phyloP scores from a whole-genome alignment of 2,329 filamentous ascomycete genomes.

The Nothopassalora personata region DNA sequence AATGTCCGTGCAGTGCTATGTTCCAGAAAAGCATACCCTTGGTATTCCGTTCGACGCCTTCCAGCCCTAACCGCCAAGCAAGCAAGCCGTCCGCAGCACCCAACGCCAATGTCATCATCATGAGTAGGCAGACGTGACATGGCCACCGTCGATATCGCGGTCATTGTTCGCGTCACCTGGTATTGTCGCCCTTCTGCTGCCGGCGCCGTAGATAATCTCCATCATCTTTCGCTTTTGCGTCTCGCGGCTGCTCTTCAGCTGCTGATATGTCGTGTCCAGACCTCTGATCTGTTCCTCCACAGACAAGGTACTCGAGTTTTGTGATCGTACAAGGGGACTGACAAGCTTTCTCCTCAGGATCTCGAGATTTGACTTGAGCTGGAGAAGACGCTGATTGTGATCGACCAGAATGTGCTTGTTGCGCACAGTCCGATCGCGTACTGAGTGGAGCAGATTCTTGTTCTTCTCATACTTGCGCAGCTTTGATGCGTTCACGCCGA shows the following conservation, averaged over 20 bases:
- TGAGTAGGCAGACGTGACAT: constrained; percentile 3
- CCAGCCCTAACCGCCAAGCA: not conserved
- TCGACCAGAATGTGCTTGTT: constrained; percentile 84
- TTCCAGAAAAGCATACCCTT: not conserved
- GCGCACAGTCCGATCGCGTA: constrained; percentile 74
- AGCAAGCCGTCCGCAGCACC: not conserved
- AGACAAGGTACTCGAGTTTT: constrained; percentile 62
- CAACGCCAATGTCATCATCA: constrained; percentile 2
- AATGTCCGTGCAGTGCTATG: not conserved
- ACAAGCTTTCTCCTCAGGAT: constrained; percentile 77
- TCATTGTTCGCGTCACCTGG: constrained; percentile 9
- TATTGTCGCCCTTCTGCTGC: constrained; percentile 19
- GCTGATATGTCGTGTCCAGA: constrained; percentile 70
- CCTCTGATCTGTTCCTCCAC: constrained; percentile 83
- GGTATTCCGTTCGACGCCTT: not conserved
- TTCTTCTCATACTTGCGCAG: constrained; percentile 93
- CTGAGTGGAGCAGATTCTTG: constrained; percentile 67
- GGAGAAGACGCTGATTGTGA: constrained; percentile 77
- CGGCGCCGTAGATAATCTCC: constrained; percentile 31
- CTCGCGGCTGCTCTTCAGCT: constrained; percentile 69
- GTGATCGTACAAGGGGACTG: constrained; percentile 70
- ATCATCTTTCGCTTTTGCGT: constrained; percentile 51
- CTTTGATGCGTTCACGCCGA: constrained; percentile 67
- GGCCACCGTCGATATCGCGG: constrained; percentile 14
- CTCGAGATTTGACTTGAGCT: constrained; percentile 81